Base-by-base conservation (phyloP, 1,284 basidiomycete species). In the Ustilago shanxiensis region DNA sequence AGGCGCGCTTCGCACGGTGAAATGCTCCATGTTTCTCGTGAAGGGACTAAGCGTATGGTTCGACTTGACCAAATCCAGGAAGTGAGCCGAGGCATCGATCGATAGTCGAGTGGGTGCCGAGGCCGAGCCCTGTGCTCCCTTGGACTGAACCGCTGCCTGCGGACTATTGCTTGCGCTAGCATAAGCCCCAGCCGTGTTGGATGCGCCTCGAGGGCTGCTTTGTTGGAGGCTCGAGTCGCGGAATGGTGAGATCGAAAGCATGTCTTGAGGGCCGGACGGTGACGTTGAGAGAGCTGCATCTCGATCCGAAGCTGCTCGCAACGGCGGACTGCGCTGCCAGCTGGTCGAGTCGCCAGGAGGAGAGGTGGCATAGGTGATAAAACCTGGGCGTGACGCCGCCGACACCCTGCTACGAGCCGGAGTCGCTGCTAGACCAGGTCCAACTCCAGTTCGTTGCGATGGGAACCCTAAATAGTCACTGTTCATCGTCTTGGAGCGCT, bases 41-140 rank as follows among this genome's bases (percentile, higher is more conserved):
- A 79, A 84, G 7, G 82, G 83, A 31, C 79, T 80, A 22, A 85
- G 54, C 9, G 83, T 85, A 49, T 85, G 83, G 41, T 82, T 83
- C 13, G 79, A 79, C 39, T 76, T 74, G 52, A 83, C 77, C 50
- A 85, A 71, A 60, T 82, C 81, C 49, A 80, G 61, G 45, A 84
- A 75, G 62, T 82, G 82, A 3, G 74, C 76, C 4, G 81, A 77
- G 6, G 79, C 78, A 47, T 79, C 78, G 59, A 75, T 71, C 22
- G 74, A 75, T 20, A 78, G 35, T 2, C 37, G 64, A 7, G 73
- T 72, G 0, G 73, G 55, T 3, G 64, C 65, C 33, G 35, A 28
- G 7, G 50, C 61, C 13, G 65, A 45, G 8, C 60, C 60, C 8
- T 73, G 66, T 9, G 59, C 61, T 9, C 61, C 39, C 44, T 45